Conservation (phyloP, 2,329 filamentous ascomycete genomes). For the Trichoderma simmonsii region DNA sequence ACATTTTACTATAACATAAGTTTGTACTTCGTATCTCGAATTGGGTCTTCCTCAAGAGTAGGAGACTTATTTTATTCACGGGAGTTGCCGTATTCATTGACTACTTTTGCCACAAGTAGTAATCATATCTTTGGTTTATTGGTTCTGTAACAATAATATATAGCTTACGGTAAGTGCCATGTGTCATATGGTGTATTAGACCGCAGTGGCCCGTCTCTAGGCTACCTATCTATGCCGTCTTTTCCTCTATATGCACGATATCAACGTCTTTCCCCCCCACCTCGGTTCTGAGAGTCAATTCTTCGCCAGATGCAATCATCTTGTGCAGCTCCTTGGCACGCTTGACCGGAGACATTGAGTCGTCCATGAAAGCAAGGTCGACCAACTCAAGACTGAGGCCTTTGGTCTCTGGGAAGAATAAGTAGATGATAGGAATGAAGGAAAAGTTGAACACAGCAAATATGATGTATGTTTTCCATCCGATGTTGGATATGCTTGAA, state of each 20-base stretch:
- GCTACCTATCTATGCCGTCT: neutral
- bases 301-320: conserved; percentile 2
- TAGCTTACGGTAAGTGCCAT: neutral
- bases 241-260: neutral
- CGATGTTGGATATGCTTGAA: conserved; percentile 25
- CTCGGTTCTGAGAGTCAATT: neutral
- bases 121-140: neutral
- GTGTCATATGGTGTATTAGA: neutral
- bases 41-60: neutral
- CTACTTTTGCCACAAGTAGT: neutral
- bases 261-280: neutral
- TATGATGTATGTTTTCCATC: conserved; percentile 30
- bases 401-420: conserved; percentile 32
- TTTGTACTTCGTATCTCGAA: neutral
- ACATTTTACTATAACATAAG: neutral
- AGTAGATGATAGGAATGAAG: conserved; percentile 30
- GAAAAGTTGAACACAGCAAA: conserved; percentile 29
- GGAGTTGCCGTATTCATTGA: neutral
- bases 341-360: neutral
- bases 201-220: neutral
- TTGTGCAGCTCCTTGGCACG: conserved; percentile 10
- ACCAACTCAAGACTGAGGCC: conserved; percentile 42
- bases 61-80: neutral
- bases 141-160: neutral
- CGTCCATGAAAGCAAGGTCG: conserved; percentile 30